A percentile compares a stretch with the other conserved stretches of the same genome.
Conservation (phyloP, 306 rosid species). For the Fragaria vesca region DNA sequence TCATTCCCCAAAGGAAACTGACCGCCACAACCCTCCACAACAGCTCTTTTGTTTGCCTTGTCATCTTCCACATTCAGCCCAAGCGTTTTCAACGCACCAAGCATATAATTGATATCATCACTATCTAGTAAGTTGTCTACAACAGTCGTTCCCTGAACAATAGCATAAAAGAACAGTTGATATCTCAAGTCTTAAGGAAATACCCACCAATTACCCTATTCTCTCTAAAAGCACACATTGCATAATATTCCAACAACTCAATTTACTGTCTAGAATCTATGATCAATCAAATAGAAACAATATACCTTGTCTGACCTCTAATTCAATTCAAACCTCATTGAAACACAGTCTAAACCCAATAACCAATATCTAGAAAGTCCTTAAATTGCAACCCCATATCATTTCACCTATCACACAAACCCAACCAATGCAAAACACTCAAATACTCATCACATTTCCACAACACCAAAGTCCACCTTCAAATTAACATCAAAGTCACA, state of each 20-base stretch:
- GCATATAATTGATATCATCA: slow-evolving; percentile 95
- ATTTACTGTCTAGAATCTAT: not conserved
- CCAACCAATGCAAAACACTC: not conserved
- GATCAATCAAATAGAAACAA: not conserved
- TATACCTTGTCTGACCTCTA: not conserved
- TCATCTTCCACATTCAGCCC: slow-evolving; percentile 83
- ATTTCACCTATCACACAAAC: slow-evolving; percentile 14
- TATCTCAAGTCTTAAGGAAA: not conserved
- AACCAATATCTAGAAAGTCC: not conserved
- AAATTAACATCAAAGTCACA: slow-evolving; percentile 1
- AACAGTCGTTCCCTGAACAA: slow-evolving; percentile 85
- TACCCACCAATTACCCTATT: slow-evolving; percentile 10
- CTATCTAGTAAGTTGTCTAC: slow-evolving; percentile 90
- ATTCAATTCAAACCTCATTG: not conserved
- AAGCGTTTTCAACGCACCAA: slow-evolving; percentile 80
- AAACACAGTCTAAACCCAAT: not conserved
- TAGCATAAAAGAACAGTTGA: slow-evolving; percentile 12
- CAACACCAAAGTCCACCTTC: not conserved
- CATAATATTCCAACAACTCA: not conserved
- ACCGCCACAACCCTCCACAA: slow-evolving; percentile 92
- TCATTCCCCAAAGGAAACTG: slow-evolving; percentile 64
- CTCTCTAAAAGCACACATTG: not conserved
- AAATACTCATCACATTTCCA: not conserved
- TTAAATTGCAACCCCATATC: not conserved
- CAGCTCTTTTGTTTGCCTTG: slow-evolving; percentile 63